Base-by-base conservation (phyloP, 1,284 basidiomycete genomes). In the Trichosporon sp. region DNA sequence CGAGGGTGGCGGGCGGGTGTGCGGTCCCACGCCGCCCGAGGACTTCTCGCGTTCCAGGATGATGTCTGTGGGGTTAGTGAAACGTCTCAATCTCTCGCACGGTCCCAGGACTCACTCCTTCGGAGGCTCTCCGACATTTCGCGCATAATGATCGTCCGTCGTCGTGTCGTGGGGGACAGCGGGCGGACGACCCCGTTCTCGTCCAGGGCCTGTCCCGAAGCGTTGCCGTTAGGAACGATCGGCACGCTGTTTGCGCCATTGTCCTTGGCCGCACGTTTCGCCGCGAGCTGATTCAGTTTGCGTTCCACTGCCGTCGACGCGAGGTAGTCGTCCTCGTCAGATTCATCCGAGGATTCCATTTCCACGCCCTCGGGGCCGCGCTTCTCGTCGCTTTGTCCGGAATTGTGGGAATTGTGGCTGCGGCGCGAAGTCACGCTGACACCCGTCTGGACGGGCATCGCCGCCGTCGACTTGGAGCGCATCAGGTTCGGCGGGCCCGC, bases 91-190 rank as follows among this genome's bases (percentile, higher is more conserved):
- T 10, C 5, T 37, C 35, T 37, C 38, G 63, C 16, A 72, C 38
- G 43, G 26, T 26, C 16, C 46, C 26, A 26, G 19, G 43, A 79
- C 81, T 79, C 70, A 83, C 81, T 83, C 64, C 75, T 71, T 12
- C 82, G 68, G 19, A 83, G 71, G 14, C 79, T 81, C 75, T 81
- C 81, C 26, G 79, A 81, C 81, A 83, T 81, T 67, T 83, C 82
- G 65, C 80, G 73, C 75, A 80, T 79, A 69, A 83, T 83, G 54
- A 83, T 83, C 10, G 73, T 74, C 19, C 82, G 75, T 38, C 82
- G 75, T 21, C 77, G 74, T 1, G 79, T 78, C 1, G 80, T 80
- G 7, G 82, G 81, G 3, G 78, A 78, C 66, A 78, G 73, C 1
- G 81, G 80, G 59, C 77, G 73, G 1, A 77, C 77, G 8, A 78